Evolutionary conservation across 78 protist genomes (phyloP).

Genomic region (Bigelowiella natans): DNA sequence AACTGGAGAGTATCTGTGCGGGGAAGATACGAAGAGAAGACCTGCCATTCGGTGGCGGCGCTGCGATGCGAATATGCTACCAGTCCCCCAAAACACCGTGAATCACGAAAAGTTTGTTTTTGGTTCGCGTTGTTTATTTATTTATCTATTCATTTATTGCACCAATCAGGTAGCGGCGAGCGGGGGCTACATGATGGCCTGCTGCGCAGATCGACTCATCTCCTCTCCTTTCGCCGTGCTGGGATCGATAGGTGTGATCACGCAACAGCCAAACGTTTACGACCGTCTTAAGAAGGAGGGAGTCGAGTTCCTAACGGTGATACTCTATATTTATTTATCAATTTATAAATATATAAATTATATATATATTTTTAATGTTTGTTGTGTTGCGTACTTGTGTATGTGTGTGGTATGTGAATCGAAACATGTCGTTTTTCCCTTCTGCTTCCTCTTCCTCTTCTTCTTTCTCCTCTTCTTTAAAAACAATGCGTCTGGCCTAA

Average conservation of each 20-base stretch:
- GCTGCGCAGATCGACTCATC: slow-evolving; percentile 16
- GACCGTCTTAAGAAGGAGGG: slow-evolving; percentile 26
- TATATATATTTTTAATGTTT: background rate
- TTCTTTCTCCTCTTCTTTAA: no score
- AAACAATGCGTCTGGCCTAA: no score
- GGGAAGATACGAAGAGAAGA: no score
- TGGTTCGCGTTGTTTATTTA: no score
- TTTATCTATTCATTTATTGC: no score
- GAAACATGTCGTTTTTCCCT: background rate
- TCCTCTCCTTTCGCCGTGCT: slow-evolving; percentile 35
- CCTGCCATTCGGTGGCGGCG: no score
- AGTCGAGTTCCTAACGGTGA: background rate
- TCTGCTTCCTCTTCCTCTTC: background rate
- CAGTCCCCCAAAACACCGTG: no score
- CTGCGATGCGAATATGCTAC: no score
- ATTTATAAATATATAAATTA: background rate
- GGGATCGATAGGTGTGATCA: slow-evolving; percentile 25
- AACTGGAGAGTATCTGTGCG: no score
- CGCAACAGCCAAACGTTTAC: slow-evolving; percentile 30
- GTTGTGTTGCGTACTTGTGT: no score
- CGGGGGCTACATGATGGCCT: slow-evolving; percentile 42
- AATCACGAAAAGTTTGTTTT: no score
- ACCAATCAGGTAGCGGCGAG: slow-evolving; percentile 38
- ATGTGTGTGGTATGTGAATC: background rate
- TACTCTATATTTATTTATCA: background rate